Conservation (phyloP, 345 rosid genomes). For the Limnanthes douglasii region DNA sequence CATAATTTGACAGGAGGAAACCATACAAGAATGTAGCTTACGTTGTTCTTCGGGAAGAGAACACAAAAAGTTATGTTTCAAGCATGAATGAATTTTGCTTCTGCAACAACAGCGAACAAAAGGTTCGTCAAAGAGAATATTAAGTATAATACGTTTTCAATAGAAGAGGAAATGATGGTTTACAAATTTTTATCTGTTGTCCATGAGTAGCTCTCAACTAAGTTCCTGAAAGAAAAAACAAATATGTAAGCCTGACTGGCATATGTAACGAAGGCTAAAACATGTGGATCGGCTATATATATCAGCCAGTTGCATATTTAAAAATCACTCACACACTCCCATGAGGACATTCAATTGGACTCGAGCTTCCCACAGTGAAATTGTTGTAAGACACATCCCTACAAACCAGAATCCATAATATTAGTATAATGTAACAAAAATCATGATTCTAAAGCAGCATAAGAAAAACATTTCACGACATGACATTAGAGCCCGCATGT, state of each 20-base stretch:
- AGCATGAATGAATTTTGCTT: conserved; percentile 35
- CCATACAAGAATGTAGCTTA: conserved; percentile 16
- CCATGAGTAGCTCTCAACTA: conserved; percentile 59
- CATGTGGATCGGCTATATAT: too few relatives aligned
- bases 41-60: conserved; percentile 21
- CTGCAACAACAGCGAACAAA: conserved; percentile 19
- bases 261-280: too few relatives aligned
- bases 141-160: neutral
- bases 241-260: too few relatives aligned
- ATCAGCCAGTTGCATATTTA: too few relatives aligned
- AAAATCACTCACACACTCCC: conserved; percentile 54
- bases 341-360: conserved; percentile 32
- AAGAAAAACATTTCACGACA: neutral
- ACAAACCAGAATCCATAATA: conserved; percentile 14
- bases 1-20: neutral
- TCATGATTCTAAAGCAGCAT: neutral
- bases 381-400: conserved; percentile 75
- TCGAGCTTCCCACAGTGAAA: conserved; percentile 49
- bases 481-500: neutral
- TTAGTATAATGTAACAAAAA: too few relatives aligned
- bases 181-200: conserved; percentile 30
- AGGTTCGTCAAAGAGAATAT: neutral
- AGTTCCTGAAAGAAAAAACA: conserved; percentile 32
- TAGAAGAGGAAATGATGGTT: conserved; percentile 14
- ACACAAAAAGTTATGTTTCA: conserved; percentile 53